Percentiles rank a stretch among this genome's conserved stretches.
These are phyloP conservation scores for Didymella keratinophila DNA, from an alignment of 2,329 filamentous ascomycete species.

Conservation along the genomic window DNA sequence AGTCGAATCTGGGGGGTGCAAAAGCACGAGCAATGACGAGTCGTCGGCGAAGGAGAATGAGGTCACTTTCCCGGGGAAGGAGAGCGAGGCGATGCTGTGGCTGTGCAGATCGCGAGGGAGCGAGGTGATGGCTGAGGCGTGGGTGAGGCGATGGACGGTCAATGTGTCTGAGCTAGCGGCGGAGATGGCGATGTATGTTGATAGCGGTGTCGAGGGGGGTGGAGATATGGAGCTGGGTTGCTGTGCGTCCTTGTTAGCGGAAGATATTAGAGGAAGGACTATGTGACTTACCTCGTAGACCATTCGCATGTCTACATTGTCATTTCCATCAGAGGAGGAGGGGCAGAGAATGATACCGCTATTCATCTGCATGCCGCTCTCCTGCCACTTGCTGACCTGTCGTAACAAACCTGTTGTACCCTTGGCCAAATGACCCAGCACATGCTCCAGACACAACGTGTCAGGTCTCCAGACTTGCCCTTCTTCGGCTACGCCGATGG, in stretches of 20 bases:
- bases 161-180: constrained; percentile 18
- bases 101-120: constrained; percentile 41
- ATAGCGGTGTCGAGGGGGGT: constrained; percentile 20
- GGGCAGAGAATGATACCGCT: constrained; percentile 64
- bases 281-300: constrained; percentile 54
- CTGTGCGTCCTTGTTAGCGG: background rate
- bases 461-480: constrained; percentile 54
- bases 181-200: constrained; percentile 40
- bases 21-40: constrained; percentile 66
- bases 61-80: constrained; percentile 26
- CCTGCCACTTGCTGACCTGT: constrained; percentile 55
- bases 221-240: constrained; percentile 1
- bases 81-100: constrained; percentile 64
- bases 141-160: constrained; percentile 46
- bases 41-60: constrained; percentile 67
- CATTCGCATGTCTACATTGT: constrained; percentile 65
- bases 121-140: constrained; percentile 52
- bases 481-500: constrained; percentile 48
- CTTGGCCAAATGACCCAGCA: constrained; percentile 43
- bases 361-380: constrained; percentile 69
- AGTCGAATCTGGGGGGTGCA: constrained; percentile 37
- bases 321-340: constrained; percentile 30
- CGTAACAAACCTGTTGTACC: constrained; percentile 45
- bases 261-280: background rate
- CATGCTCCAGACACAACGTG: constrained; percentile 52